These are phyloP conservation scores for Austroboletus novae-zelandiae DNA, from an alignment of 1,284 basidiomycete species.

Conservation along the genomic window DNA sequence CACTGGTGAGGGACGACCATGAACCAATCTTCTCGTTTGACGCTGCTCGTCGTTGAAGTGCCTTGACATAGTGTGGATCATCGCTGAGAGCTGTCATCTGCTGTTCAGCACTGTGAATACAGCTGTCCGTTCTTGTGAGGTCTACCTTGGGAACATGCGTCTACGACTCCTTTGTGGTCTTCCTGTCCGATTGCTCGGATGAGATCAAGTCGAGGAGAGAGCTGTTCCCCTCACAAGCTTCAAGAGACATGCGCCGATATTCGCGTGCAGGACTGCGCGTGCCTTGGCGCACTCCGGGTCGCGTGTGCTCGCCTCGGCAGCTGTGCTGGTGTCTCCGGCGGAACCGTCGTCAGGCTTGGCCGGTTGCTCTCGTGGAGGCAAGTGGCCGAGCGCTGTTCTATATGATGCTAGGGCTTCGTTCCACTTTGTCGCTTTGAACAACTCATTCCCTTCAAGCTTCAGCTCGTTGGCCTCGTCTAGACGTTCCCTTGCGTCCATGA, in stretches of 20 bases:
- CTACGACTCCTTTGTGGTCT: constrained; percentile 72
- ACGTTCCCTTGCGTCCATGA: constrained; percentile 35
- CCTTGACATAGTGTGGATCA: constrained; percentile 85
- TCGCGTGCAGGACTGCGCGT: constrained; percentile 70
- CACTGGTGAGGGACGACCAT: constrained; percentile 80
- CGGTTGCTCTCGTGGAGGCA: constrained; percentile 46
- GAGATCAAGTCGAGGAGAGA: constrained; percentile 1
- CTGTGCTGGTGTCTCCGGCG: constrained; percentile 12
- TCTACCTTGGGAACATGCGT: constrained; percentile 73
- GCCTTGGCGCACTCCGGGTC: constrained; percentile 52
- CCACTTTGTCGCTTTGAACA: constrained; percentile 56
- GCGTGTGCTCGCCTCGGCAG: constrained; percentile 17
- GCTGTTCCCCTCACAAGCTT: constrained; percentile 56
- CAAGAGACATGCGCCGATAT: constrained; percentile 78
- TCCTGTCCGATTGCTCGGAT: constrained; percentile 42
- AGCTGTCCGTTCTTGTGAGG: neutral
- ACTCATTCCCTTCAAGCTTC: constrained; percentile 58
- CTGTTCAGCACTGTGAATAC: constrained; percentile 3
- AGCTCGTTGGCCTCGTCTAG: constrained; percentile 54
- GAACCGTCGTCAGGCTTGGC: constrained; percentile 12
- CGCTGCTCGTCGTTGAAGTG: constrained; percentile 80
- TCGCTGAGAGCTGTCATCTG: constrained; percentile 70
- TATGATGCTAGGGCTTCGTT: constrained; percentile 64
- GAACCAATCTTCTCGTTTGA: constrained; percentile 80
- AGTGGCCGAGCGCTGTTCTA: constrained; percentile 51